Base-by-base conservation (phyloP, 495 filamentous ascomycete species). In the Podospora didyma region DNA sequence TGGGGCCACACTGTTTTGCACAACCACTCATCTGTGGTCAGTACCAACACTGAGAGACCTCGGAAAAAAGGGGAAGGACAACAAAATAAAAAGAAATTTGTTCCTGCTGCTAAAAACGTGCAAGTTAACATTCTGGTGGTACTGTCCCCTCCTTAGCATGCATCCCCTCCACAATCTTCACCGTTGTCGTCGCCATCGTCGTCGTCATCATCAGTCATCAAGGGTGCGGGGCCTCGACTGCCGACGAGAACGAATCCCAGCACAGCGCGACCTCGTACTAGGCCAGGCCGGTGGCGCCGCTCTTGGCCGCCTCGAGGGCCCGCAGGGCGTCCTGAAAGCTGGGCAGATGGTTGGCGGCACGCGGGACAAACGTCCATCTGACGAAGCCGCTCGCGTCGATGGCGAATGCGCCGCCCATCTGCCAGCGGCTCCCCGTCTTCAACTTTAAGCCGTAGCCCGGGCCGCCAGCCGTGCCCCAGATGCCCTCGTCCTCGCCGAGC, bases 361-460 rank as follows among this genome's bases (percentile, higher is more conserved):
- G 47, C 23, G 75, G 72, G 21, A 70, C 62, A 37, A 66, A 61
- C 2, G 60, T 63, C 79, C 82, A 86, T 41, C 62, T 66, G 3
- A 86, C 73, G 19, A 71, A 54, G 3, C 82, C 82, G 1, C 70
- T 62, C 24, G 61, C 57, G 62, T 83, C 80, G 12, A 86, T 66
- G 5, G 75, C 79, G 65, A 80, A 87, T 44, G 74, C 76, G 26
- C 82, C 84, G 41, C 73, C 62, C 23, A 69, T 81, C 72, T 86
- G 82, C 82, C 82, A 86, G 34, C 79, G 62, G 47, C 56, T 79
- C 24, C 82, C 82, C 61, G 75, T 82, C 64, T 82, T 75, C 9
- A 14, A 4, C 39, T 14, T 14, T 14, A 14, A 4, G 5, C 39
- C 39, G 14, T 7, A 7, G 14, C 5, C 39, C 9, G 39, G 9